A percentile compares a stretch with the other conserved stretches of the same genome.
Evolutionary conservation across 2,329 filamentous ascomycete genomes (phyloP).

Genomic region (Xylaria sp.): DNA sequence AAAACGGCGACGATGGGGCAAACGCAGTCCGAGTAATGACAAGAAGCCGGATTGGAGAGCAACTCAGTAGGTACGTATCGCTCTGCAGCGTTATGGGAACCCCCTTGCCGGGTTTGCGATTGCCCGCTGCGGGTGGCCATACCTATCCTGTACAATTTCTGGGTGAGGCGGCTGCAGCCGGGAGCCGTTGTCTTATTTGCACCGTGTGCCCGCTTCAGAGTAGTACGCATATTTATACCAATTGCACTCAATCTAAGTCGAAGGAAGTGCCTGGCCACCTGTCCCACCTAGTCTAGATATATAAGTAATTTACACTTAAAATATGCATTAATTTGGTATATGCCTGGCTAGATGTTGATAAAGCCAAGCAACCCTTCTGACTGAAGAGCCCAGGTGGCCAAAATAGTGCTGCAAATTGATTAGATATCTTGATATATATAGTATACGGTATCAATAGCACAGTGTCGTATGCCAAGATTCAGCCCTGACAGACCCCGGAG

Average conservation of each 20-base stretch:
- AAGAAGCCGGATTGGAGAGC: slow-evolving; percentile 25
- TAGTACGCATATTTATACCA: no score
- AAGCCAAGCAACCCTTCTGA: no score
- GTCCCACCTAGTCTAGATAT: no score
- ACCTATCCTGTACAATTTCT: slow-evolving; percentile 11
- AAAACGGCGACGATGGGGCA: slow-evolving; percentile 22
- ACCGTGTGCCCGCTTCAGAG: not conserved
- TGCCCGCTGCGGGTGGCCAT: slow-evolving; percentile 13
- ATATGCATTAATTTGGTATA: no score
- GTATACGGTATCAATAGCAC: not conserved
- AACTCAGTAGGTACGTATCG: not conserved
- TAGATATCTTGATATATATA: not conserved
- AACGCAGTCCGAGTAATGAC: not conserved
- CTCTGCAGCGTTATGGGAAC: not conserved
- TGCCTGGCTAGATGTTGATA: no score
- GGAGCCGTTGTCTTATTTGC: slow-evolving; percentile 10
- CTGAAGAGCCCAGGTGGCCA: no score
- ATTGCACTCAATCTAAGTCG: no score
- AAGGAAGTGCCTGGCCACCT: no score
- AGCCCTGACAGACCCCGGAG: slow-evolving; percentile 26
- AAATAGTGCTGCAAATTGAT: no score
- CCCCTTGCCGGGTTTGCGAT: slow-evolving; percentile 7
- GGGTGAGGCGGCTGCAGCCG: slow-evolving; percentile 30
- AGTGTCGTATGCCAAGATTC: slow-evolving; percentile 29
- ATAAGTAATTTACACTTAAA: no score